A percentile compares a stretch with the other conserved stretches of the same genome.
phyloP scores from a whole-genome alignment of 306 rosid species.

The Luffa aegyptiaca region DNA sequence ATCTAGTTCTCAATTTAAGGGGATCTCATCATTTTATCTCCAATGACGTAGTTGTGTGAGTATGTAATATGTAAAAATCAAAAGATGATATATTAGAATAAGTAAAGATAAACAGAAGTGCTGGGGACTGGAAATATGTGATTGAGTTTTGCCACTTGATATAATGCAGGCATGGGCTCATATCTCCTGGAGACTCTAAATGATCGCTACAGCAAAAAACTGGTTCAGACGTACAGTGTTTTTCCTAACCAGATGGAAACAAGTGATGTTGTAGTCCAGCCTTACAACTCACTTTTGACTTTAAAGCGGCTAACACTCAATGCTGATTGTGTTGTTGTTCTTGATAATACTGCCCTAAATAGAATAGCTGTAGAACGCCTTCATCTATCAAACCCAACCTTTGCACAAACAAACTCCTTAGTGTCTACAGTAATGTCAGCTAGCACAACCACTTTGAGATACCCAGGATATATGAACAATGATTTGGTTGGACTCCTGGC shows the following conservation, averaged over 20 bases:
- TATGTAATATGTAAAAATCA: not conserved
- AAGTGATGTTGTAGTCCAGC: slow-evolving; percentile 99
- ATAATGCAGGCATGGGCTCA: slow-evolving; percentile 60
- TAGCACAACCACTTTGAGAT: slow-evolving; percentile 92
- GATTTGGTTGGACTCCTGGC: slow-evolving; percentile 99
- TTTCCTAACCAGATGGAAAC: slow-evolving; percentile 99
- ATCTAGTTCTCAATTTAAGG: not conserved
- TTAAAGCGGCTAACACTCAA: slow-evolving; percentile 88
- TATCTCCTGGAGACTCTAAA: slow-evolving; percentile 90
- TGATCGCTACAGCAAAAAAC: slow-evolving; percentile 96
- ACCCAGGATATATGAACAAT: slow-evolving; percentile 99
- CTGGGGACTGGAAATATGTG: not conserved
- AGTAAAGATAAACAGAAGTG: not conserved
- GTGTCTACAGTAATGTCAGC: slow-evolving; percentile 99
- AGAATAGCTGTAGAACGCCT: slow-evolving; percentile 98
- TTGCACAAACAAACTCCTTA: slow-evolving; percentile 91
- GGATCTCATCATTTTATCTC: not conserved
- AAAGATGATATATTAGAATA: not conserved
- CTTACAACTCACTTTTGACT: slow-evolving; percentile 94
- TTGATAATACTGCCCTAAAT: slow-evolving; percentile 92
- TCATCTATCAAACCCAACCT: slow-evolving; percentile 93
- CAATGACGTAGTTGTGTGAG: not conserved
- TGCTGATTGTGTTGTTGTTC: slow-evolving; percentile 99
- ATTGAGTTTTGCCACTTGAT: slow-evolving; percentile 1
- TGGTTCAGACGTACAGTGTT: slow-evolving; percentile 97